Base-by-base conservation (phyloP, 176 grass and related monocot species). In the Bothriochloa decipiens region DNA sequence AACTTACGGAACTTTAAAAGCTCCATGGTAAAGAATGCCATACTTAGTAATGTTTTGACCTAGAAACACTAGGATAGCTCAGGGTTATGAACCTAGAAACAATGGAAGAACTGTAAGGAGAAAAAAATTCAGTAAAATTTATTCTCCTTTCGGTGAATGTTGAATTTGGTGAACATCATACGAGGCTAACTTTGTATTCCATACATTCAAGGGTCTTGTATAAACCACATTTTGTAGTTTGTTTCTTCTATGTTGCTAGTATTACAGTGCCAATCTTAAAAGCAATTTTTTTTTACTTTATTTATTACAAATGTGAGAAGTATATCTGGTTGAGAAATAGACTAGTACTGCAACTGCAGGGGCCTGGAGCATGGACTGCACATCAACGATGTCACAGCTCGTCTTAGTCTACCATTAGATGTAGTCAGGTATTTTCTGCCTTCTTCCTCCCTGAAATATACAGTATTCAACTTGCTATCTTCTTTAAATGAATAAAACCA, bases 361-460 rank as follows among this genome's bases (percentile, higher is more conserved):
- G 60, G 85, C 18, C 69, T 68, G 62, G 93, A 98, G 65, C 85
- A 95, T 88, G 96, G 96, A 39, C 58, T 95, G 70, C 76, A 78
- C 22, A 23, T 81, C 13, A 74, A 89, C 55, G 75, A 95, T 78
- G 65, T 95, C 55, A 69, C 69, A 69, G 73, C 10, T 14, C 85
- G 81, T 83, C 74, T 98, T 62, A 83, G 87, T 32, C 53, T 93
- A 68, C 88, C 91, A 13, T 78, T 70, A 46, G n/a, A 78, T 10
- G 17, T 77, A 53, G 68, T 92, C 83, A 91, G 83, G 96, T 98
- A 84, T 84, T 39, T 76, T 61, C 57, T 28, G 18, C 50, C 10
- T 61, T 35, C 41, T 5, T 7, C 20, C 41, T 68, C n/a, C 42
- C 58, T 74, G 16, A 73, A 68, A 55, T 75, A 60, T 50, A 55